Evolutionary conservation across 176 grass and related monocot species (phyloP).

Genomic region (Oryza officinalis): DNA sequence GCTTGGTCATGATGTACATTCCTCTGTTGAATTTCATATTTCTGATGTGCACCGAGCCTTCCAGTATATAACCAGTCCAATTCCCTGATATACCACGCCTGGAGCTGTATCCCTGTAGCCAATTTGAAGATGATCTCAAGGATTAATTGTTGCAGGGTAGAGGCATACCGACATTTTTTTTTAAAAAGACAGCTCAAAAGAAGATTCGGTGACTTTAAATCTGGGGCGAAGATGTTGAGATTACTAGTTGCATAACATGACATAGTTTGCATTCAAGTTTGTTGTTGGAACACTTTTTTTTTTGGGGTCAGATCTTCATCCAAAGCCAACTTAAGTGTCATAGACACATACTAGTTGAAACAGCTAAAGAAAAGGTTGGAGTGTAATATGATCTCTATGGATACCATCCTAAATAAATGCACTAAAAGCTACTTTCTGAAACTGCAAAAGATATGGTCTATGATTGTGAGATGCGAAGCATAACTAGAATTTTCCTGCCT

Average conservation of each 20-base stretch:
- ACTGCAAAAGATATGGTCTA: not conserved
- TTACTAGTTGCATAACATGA: not conserved
- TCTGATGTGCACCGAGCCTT: not conserved
- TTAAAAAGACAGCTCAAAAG: not conserved
- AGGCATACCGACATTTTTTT: not conserved
- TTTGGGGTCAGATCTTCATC: not conserved
- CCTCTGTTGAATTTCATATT: not conserved
- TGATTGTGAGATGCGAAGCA: not conserved
- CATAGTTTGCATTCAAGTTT: not conserved
- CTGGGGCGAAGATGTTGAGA: not conserved
- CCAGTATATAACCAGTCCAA: not conserved
- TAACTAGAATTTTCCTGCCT: not conserved
- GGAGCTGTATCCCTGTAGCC: not conserved
- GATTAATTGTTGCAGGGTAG: slow-evolving; percentile 5
- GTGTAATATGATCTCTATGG: not conserved
- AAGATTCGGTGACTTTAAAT: not conserved
- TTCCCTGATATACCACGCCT: not conserved
- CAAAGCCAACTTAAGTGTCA: not conserved
- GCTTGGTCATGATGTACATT: not conserved
- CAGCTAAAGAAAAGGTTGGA: not conserved
- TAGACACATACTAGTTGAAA: not conserved
- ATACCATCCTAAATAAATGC: slow-evolving; percentile 5
- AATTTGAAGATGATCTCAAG: not conserved
- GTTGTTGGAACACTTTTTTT: not conserved
- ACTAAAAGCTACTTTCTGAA: not conserved